Evolutionary conservation across 306 rosid species (phyloP), one percentile per base, ranked within the genome.

Genomic region (Quercus alba): DNA sequence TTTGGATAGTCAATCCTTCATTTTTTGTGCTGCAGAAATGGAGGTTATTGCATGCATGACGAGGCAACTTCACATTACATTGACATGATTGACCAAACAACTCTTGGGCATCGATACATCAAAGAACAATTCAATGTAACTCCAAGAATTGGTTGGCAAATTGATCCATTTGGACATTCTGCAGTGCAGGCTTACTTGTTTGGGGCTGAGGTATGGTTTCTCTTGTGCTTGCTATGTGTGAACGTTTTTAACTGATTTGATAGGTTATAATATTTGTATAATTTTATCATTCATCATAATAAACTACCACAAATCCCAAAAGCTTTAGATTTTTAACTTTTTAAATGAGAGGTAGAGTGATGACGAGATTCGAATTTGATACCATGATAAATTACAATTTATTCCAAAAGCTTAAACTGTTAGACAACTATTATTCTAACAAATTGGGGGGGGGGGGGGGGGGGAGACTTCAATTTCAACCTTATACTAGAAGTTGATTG

Each of bases 111-210:
- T 78, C 82, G 63, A n/a, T 94, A 86, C 72, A 73, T 92, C 56
- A 91, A 92, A 83, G 81, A 84, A 10, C 89, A 86, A 56, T 92
- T 94, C 85, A 88, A 91, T 63, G 86, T 81, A 61, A 76, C 80
- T 14, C 98, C 98, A 72, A 84, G 84, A 20, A 97, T 92, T 18
- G 98, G 94, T 11, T 92, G 98, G 98, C 97, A 92, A 54, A 94
- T 94, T 77, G 98, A 94, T 72, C 97, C 98, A 1, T 94, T 94
- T 41, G 97, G 98, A 13, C 98, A 94, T 80, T 94, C 98, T 74
- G 87, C 97, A 0, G 95, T 94, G 1, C 98, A 94, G 35, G 98
- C 90, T 58, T 94, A 94, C 86, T 84, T 94, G 6, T 82, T 94
- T 3, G 83, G 89, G 1, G 93, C 97, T 38, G 94, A 92, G 97